These are phyloP conservation scores for Microsporum ferrugineum DNA, from an alignment of 2,329 filamentous ascomycete genomes.

Conservation along the genomic window DNA sequence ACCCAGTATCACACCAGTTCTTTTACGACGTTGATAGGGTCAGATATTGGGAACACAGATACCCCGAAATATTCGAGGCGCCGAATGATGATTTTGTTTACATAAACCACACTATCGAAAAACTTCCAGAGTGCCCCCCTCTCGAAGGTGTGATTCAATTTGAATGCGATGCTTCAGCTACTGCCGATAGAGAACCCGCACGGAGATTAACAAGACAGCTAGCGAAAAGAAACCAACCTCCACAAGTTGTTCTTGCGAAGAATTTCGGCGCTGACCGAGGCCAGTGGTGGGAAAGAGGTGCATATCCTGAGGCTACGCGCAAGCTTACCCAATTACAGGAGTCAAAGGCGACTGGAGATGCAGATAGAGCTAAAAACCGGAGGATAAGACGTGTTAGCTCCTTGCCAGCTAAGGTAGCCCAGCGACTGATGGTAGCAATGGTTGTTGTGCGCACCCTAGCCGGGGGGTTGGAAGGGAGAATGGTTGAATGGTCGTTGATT, in stretches of 20 bases:
- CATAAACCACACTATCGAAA: constrained; percentile 29
- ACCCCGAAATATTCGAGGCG: constrained; percentile 21
- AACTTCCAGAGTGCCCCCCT: constrained; percentile 23
- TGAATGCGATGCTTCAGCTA: constrained; percentile 14
- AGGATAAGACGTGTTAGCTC: neutral
- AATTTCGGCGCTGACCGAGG: neutral
- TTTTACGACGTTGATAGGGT: constrained; percentile 24
- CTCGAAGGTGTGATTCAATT: constrained; percentile 27
- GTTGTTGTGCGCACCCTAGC: constrained; percentile 35
- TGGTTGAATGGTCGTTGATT: constrained; percentile 38
- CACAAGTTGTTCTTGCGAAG: constrained; percentile 14
- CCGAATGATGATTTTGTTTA: constrained; percentile 20
- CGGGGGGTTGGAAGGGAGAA: constrained; percentile 33
- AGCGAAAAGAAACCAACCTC: neutral
- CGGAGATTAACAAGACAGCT: constrained; percentile 1
- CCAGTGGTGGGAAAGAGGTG: neutral
- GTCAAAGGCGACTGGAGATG: neutral
- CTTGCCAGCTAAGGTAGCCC: constrained; percentile 10
- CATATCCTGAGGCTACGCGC: neutral
- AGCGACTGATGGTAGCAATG: constrained; percentile 33
- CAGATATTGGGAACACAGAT: constrained; percentile 28
- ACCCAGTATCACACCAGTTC: constrained; percentile 21
- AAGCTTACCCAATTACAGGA: constrained; percentile 6
- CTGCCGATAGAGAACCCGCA: neutral
- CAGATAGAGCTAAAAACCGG: neutral